Evolutionary conservation across 441 rosid species (phyloP).

Genomic region (Kokia cookei): DNA sequence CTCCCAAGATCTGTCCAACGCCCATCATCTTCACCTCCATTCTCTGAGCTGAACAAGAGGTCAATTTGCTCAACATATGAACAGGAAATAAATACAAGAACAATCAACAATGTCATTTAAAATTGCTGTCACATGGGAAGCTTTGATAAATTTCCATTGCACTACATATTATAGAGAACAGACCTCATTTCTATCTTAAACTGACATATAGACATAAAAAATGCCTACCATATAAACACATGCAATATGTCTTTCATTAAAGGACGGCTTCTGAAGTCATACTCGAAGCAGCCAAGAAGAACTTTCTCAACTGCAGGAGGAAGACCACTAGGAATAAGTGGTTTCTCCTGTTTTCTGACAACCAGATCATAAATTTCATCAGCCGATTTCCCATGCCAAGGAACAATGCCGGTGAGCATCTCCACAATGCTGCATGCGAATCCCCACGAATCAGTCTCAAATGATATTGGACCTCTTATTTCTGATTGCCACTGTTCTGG

Average conservation of each 20-base stretch:
- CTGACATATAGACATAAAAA: background rate
- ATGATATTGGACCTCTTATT: constrained; percentile 70
- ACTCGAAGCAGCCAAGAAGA: constrained; percentile 75
- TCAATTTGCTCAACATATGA: constrained; percentile 8
- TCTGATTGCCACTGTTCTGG: constrained; percentile 97
- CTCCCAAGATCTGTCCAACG: constrained; percentile 39
- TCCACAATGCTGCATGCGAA: constrained; percentile 83
- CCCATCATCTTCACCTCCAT: constrained; percentile 38
- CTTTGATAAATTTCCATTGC: background rate
- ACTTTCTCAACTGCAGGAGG: constrained; percentile 69
- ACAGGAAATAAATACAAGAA: background rate
- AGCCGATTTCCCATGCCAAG: constrained; percentile 64
- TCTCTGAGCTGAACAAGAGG: constrained; percentile 54
- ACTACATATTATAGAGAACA: background rate
- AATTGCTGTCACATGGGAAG: background rate
- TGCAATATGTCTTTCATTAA: constrained; percentile 62
- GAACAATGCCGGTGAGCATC: constrained; percentile 80
- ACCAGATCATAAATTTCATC: constrained; percentile 63
- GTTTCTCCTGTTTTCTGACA: constrained; percentile 68
- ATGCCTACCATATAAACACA: constrained; percentile 53
- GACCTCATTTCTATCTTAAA: background rate
- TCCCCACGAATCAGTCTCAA: constrained; percentile 92
- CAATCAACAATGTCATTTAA: background rate
- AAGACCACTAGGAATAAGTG: constrained; percentile 55
- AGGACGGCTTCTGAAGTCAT: constrained; percentile 79